Conservation (phyloP, 2,329 filamentous ascomycete species). For the Fusarium cicatricum region DNA sequence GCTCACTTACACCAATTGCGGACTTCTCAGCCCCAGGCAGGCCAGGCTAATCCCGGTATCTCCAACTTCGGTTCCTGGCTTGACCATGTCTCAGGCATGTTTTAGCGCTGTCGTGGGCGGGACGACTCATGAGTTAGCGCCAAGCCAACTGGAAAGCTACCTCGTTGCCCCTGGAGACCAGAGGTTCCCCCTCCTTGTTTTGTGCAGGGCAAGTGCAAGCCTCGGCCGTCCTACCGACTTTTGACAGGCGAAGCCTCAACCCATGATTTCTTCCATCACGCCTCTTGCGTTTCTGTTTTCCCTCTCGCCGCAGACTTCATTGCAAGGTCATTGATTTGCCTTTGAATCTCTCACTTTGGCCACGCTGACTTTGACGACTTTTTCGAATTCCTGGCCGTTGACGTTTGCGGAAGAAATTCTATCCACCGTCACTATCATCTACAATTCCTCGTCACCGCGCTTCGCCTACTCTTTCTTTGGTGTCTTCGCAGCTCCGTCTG, state of each 20-base stretch:
- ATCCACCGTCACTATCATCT: slow-evolving; percentile 3
- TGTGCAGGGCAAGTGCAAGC: slow-evolving; percentile 6
- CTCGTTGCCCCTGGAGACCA: slow-evolving; percentile 14
- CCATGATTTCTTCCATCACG: slow-evolving; percentile 26
- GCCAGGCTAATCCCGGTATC: background rate
- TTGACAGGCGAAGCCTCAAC: slow-evolving; percentile 35
- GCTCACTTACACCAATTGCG: slow-evolving; percentile 15
- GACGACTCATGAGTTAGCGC: slow-evolving; percentile 17
- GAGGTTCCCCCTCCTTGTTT: slow-evolving; percentile 10
- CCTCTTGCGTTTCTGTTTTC: slow-evolving; percentile 18
- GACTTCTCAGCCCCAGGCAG: background rate
- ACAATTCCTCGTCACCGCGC: slow-evolving; percentile 1
- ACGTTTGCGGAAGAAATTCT: slow-evolving; percentile 7
- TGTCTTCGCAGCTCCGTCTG: slow-evolving; percentile 20
- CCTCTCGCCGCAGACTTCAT: slow-evolving; percentile 12
- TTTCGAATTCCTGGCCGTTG: slow-evolving; percentile 17
- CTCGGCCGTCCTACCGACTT: slow-evolving; percentile 35
- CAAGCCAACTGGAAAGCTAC: slow-evolving; percentile 14
- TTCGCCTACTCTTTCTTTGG: slow-evolving; percentile 17
- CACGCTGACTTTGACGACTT: slow-evolving; percentile 6
- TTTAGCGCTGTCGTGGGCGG: slow-evolving; percentile 11
- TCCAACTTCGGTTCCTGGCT: background rate
- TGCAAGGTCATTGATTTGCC: slow-evolving; percentile 26
- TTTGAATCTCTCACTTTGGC: slow-evolving; percentile 2
- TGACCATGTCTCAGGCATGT: slow-evolving; percentile 12